phyloP scores from a whole-genome alignment of 257 asterid genomes.

The Nicotiana knightiana region DNA sequence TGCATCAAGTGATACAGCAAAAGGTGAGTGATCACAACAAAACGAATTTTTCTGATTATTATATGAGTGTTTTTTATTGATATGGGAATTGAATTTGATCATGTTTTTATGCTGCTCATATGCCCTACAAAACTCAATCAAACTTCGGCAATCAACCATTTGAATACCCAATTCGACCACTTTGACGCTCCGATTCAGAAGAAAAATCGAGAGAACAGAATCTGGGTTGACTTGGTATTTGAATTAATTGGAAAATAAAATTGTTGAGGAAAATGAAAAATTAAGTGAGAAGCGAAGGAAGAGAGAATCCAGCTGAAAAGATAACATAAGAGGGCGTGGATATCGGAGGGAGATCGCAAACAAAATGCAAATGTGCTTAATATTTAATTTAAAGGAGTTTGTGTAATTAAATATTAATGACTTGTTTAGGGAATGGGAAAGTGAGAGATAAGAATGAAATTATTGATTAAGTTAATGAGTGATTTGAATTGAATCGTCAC shows the following conservation, averaged over 20 bases:
- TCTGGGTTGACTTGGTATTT: background rate
- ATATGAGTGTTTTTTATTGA: conserved; percentile 1
- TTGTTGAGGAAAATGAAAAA: background rate
- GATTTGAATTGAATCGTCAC: no score
- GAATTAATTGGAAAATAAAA: background rate
- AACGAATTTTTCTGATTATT: conserved; percentile 22
- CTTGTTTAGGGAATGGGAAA: background rate
- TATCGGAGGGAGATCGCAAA: background rate
- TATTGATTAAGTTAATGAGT: no score
- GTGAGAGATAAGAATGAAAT: no score
- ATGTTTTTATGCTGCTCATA: conserved; percentile 32
- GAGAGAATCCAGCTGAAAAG: conserved; percentile 1
- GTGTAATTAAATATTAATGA: background rate
- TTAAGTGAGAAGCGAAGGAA: background rate
- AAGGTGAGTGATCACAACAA: conserved; percentile 37
- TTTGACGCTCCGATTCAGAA: background rate
- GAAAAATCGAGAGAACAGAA: background rate
- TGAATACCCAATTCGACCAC: conserved; percentile 24
- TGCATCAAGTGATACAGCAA: conserved; percentile 40
- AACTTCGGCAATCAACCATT: conserved; percentile 52
- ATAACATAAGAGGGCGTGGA: background rate
- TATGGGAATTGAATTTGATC: conserved; percentile 14
- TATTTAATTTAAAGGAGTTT: no score
- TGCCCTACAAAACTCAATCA: conserved; percentile 54
- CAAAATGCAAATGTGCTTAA: background rate